Conservation (phyloP, 2,329 filamentous ascomycete genomes). For the Xylariales sp. region DNA sequence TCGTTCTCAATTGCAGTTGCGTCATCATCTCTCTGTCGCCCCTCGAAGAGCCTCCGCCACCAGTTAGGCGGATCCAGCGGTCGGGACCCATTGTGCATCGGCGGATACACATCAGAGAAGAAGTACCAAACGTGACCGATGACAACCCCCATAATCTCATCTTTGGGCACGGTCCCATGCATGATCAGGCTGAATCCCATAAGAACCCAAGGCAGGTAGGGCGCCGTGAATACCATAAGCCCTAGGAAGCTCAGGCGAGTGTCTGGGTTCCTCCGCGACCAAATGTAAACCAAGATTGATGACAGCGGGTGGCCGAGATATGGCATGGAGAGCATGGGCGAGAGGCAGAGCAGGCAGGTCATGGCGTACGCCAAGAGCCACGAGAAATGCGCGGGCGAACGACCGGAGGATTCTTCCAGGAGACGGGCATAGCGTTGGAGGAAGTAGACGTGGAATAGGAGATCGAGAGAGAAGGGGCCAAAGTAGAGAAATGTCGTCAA, state of each 20-base stretch:
- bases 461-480: conserved; percentile 86
- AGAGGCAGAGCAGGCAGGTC: conserved; percentile 72
- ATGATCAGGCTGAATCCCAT: conserved; percentile 91
- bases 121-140: conserved; percentile 98
- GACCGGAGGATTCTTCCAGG: conserved; percentile 89
- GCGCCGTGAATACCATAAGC: conserved; percentile 84
- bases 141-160: conserved; percentile 91
- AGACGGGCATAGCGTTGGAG: conserved; percentile 93
- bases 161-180: conserved; percentile 85
- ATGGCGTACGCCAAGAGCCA: conserved; percentile 90
- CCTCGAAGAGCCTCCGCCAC: conserved; percentile 83
- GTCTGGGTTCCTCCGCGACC: conserved; percentile 91
- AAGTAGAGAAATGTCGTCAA: conserved; percentile 97
- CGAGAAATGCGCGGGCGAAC: conserved; percentile 87
- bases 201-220: conserved; percentile 93
- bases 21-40: conserved; percentile 42
- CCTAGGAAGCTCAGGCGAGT: conserved; percentile 86
- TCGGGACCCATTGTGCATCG: conserved; percentile 76
- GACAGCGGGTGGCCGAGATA: conserved; percentile 93
- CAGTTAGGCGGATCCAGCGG: conserved; percentile 86
- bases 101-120: conserved; percentile 94
- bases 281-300: conserved; percentile 94
- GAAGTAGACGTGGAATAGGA: conserved; percentile 98
- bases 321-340: conserved; percentile 83
- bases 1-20: conserved; percentile 57